Conservation (phyloP, 164 flowering plant species). For the Aristolochia contorta region DNA sequence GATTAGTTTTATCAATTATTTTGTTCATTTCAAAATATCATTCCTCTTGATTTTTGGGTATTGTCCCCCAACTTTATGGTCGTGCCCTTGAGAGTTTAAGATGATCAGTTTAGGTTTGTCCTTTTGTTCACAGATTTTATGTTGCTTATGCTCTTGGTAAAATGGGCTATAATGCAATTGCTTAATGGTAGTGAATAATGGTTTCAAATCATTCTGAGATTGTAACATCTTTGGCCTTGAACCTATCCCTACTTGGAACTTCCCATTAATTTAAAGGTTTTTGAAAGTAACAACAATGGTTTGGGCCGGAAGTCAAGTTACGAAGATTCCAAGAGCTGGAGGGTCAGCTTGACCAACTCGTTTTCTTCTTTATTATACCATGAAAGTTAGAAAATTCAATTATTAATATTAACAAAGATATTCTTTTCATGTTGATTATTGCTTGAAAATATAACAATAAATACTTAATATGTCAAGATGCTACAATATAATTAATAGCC, state of each 20-base stretch:
- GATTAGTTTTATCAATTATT: background rate
- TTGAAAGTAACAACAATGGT: conserved; percentile 80
- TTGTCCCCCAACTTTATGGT: background rate
- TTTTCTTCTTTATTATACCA: background rate
- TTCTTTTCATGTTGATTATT: no score
- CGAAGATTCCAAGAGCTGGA: conserved; percentile 65
- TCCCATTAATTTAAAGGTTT: conserved; percentile 59
- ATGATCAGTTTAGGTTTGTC: background rate
- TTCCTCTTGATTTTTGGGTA: background rate
- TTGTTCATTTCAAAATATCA: background rate
- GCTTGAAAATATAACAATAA: no score
- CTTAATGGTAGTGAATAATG: conserved; percentile 34
- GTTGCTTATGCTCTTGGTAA: conserved; percentile 68
- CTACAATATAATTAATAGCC: no score
- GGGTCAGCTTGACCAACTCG: conserved; percentile 39
- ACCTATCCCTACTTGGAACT: background rate
- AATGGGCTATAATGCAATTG: conserved; percentile 70
- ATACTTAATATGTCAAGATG: no score
- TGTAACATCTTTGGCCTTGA: background rate
- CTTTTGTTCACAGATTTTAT: conserved; percentile 44
- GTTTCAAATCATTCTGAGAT: no score
- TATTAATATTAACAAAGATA: no score
- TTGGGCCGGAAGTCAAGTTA: conserved; percentile 95
- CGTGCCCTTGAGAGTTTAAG: background rate
- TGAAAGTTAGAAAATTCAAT: no score